Conservation (phyloP, 805 yeast genomes). For the Yarrowia sp. region DNA sequence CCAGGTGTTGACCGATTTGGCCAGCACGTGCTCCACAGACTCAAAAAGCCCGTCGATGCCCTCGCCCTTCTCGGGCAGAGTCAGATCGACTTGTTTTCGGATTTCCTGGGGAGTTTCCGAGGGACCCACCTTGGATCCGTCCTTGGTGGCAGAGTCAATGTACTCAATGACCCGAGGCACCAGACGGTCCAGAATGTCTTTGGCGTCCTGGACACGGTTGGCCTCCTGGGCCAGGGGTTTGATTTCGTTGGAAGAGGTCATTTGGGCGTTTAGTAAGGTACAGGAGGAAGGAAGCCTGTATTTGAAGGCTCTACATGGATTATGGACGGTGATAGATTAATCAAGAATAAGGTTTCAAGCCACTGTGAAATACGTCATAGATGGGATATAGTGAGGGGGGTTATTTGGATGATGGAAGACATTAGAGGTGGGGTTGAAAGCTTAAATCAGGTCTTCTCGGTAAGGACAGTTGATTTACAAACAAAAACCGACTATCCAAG, state of each 20-base stretch:
- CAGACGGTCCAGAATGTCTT: constrained; percentile 27
- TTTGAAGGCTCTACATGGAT: neutral
- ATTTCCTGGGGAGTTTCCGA: constrained; percentile 55
- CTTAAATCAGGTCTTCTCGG: neutral
- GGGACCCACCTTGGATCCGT: constrained; percentile 26
- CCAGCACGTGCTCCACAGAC: constrained; percentile 62
- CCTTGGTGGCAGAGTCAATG: constrained; percentile 28
- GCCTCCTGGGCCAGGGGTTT: constrained; percentile 21
- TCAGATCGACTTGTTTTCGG: constrained; percentile 50
- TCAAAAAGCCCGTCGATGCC: constrained; percentile 56
- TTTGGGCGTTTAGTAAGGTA: neutral
- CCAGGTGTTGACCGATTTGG: constrained; percentile 83
- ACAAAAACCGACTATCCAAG: neutral
- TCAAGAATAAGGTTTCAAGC: constrained; percentile 8
- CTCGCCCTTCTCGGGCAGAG: constrained; percentile 52
- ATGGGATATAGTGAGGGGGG: neutral
- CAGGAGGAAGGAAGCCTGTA: neutral
- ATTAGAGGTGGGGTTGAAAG: neutral
- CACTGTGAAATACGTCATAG: constrained; percentile 15
- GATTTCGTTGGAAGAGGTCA: constrained; percentile 26
- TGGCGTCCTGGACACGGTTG: constrained; percentile 26
- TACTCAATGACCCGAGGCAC: constrained; percentile 33
- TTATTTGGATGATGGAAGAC: neutral
- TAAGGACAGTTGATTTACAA: neutral
- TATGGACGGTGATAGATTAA: neutral